Percentiles rank a stretch among this genome's conserved stretches.
Conservation (phyloP, 208 protist species). For the Leishmania arabica region DNA sequence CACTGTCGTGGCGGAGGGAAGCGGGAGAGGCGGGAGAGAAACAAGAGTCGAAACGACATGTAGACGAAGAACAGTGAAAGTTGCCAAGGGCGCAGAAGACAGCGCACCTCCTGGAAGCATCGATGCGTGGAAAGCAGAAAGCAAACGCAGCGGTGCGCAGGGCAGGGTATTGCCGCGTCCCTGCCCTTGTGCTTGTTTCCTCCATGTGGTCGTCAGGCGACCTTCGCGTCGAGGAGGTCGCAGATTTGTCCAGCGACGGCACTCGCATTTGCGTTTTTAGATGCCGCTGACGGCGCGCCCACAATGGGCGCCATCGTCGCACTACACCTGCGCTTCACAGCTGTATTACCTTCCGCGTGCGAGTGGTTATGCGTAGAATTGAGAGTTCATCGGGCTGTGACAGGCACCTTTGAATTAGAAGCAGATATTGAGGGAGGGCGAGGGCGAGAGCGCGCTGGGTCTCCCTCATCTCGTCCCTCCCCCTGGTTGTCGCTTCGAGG, state of each 20-base stretch:
- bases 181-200: too few species aligned
- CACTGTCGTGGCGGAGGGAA: background rate
- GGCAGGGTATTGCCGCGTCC: background rate
- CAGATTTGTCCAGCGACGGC: background rate
- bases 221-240: background rate
- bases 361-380: background rate
- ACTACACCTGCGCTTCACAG: too few species aligned
- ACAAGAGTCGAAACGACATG: background rate
- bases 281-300: background rate
- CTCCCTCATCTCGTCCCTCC: background rate
- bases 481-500: background rate
- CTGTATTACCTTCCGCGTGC: background rate
- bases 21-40: background rate
- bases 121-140: background rate
- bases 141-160: background rate
- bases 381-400: background rate
- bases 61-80: background rate
- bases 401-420: background rate
- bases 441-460: background rate
- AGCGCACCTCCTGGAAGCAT: background rate
- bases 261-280: background rate
- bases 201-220: background rate
- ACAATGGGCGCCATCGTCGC: background rate
- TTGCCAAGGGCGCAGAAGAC: background rate
- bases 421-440: background rate